Conservation (phyloP, 2,329 filamentous ascomycete genomes). For the Monilinia fructigena region DNA sequence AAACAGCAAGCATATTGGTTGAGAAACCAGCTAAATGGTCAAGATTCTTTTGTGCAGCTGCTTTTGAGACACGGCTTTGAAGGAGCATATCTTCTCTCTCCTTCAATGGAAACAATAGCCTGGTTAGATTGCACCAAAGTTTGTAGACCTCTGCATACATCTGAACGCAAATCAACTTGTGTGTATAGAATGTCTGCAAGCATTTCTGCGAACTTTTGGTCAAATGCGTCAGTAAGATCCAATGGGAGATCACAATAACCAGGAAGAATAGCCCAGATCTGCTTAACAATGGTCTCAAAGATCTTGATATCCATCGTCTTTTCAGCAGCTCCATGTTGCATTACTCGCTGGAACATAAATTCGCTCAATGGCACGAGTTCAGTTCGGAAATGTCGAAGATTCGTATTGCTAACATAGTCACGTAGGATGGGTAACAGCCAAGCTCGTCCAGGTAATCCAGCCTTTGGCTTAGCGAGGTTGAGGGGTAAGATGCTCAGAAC, state of each 20-base stretch:
- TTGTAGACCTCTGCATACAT: conserved; percentile 84
- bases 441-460: conserved; percentile 78
- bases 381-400: conserved; percentile 76
- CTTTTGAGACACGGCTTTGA: conserved; percentile 75
- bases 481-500: conserved; percentile 81
- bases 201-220: conserved; percentile 85
- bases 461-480: conserved; percentile 75
- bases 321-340: conserved; percentile 76
- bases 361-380: conserved; percentile 91
- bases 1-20: conserved; percentile 85
- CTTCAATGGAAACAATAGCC: conserved; percentile 68
- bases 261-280: conserved; percentile 90
- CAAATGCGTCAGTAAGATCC: conserved; percentile 73
- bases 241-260: conserved; percentile 93
- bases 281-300: conserved; percentile 92
- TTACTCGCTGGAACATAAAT: conserved; percentile 80
- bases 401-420: conserved; percentile 86
- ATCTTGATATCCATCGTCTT: conserved; percentile 98
- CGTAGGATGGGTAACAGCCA: conserved; percentile 93
- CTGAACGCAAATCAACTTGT: conserved; percentile 80
- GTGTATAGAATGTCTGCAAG: conserved; percentile 89
- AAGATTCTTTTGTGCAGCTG: conserved; percentile 74
- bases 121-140: conserved; percentile 90
- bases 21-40: conserved; percentile 76
- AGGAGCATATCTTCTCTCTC: conserved; percentile 66